A percentile compares a stretch with the other conserved stretches of the same genome.
phyloP scores from a whole-genome alignment of 768 basidiomycete species.

The Lentinula guzmanii region DNA sequence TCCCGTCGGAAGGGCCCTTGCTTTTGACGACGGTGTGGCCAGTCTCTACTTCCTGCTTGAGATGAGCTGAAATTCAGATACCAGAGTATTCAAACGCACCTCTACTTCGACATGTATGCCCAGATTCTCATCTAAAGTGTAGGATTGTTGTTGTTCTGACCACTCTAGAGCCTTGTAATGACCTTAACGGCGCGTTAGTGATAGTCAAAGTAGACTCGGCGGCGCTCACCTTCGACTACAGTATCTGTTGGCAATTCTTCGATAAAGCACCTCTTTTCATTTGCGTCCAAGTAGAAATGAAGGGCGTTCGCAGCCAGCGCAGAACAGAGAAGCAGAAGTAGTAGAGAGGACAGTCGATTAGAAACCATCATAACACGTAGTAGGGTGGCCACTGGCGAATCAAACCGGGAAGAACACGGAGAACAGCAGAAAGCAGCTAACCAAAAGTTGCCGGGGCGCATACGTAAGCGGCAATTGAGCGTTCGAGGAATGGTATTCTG shows the following conservation, averaged over 20 bases:
- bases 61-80: not conserved
- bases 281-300: slow-evolving; percentile 95
- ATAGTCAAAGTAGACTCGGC: not conserved
- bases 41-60: slow-evolving; percentile 73
- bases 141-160: slow-evolving; percentile 65
- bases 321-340: slow-evolving; percentile 29
- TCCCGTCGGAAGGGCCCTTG: slow-evolving; percentile 83
- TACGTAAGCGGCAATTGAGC: not conserved
- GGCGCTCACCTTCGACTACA: slow-evolving; percentile 75
- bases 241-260: slow-evolving; percentile 95
- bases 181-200: slow-evolving; percentile 41
- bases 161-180: slow-evolving; percentile 93
- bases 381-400: not conserved
- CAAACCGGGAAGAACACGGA: not conserved
- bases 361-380: not conserved
- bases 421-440: not conserved
- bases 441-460: not conserved
- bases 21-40: slow-evolving; percentile 82
- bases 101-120: slow-evolving; percentile 91
- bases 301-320: slow-evolving; percentile 60
- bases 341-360: not conserved
- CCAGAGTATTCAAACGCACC: slow-evolving; percentile 38
- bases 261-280: slow-evolving; percentile 91
- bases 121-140: slow-evolving; percentile 65
- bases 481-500: too few species aligned